Evolutionary conservation across 177 flowering plant genomes (phyloP), one percentile per base, ranked within the genome.

Genomic region (Tripterygium wilfordii): DNA sequence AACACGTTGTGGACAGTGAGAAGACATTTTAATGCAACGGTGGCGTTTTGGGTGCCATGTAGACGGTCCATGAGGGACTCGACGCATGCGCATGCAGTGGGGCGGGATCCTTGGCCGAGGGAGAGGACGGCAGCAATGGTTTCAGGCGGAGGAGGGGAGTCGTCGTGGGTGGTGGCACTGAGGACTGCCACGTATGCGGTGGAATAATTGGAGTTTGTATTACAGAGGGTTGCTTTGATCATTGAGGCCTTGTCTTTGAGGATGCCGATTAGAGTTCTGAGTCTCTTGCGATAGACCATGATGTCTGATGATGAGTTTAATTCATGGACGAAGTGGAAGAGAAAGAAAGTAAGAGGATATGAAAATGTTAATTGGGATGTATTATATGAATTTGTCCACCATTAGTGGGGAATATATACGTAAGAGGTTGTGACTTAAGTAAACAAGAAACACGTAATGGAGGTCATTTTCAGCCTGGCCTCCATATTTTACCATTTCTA

Each of bases 161-260:
- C 7, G 50, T 35, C 27, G 60, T 52, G 67, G 28, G 61, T 47
- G 58, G 74, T 69, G 64, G 74, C 56, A 0, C 59, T 53, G 51
- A 69, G 27, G 49, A 69, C 60, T 19, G 57, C 47, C 5, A 42
- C 21, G 32, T 12, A 53, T 0, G 41, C 18, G 14, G 53, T 21
- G 4, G 63, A 48, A 19, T 28, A 10, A 16, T 14, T 2, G 53
- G 59, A 48, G 10, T 52, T 52, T 23, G 45, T 32, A 1, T n/a
- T n/a, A n/a, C 42, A 37, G 3, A 68, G 42, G 8, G 47, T 30
- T 2, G 61, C 42, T 18, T 51, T 53, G 61, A 51, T 54, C n/a
- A 73, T 9, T 10, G 88, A 69, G 12, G 72, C 74, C 40, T 56
- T 74, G 77, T 81, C 94, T 54, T 79, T 85, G 57, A 85, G 53